Base-by-base conservation (phyloP, 805 yeast species). In the Ogataea degrootiae region DNA sequence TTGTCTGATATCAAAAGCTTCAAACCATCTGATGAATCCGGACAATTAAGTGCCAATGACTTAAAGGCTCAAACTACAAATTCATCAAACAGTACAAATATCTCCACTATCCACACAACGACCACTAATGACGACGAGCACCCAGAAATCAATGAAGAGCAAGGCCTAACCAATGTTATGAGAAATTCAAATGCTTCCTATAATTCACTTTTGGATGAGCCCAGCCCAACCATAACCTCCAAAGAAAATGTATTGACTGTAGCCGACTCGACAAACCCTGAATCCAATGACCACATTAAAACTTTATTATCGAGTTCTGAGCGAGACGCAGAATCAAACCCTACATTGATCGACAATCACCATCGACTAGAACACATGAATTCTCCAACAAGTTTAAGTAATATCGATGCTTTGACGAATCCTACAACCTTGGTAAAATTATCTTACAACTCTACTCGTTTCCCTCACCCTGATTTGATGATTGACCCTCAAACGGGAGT, bases 401-500 rank as follows among this genome's bases (percentile, higher is more conserved):
- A 56, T 1, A 31, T 54, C 4, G 38, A 39, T 6, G 19, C 37
- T 23, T 37, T 41, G 8, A 29, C 4, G 8, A 12, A 15, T 22
- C 48, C 56, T 3, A 42, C 50, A 4, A 34, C 42, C 16, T 42
- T 46, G n/a, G 48, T 55, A 19, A 48, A 46, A 14, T 47, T 63
- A 33, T 26, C 49, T 31, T 73, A 74, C 48, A 41, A 65, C 12
- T 75, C 76, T 7, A 71, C 72, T 26, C 61, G 59, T 3, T 77
- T 72, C 50, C 85, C 87, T 9, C 91, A 84, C 57, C 89, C 89
- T 6, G 80, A 77, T 41, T 60, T 83, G 29, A 70, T 66, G 34
- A 51, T 79, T 48, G 87, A 83, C 57, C 61, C 64, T 16, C 61
- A 68, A 4, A 74, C 77, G 19, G 75, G 76, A 17, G 51, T 57